These are phyloP conservation scores for Xylariaceae sp. DNA, from an alignment of 2,329 filamentous ascomycete species.

Conservation along the genomic window DNA sequence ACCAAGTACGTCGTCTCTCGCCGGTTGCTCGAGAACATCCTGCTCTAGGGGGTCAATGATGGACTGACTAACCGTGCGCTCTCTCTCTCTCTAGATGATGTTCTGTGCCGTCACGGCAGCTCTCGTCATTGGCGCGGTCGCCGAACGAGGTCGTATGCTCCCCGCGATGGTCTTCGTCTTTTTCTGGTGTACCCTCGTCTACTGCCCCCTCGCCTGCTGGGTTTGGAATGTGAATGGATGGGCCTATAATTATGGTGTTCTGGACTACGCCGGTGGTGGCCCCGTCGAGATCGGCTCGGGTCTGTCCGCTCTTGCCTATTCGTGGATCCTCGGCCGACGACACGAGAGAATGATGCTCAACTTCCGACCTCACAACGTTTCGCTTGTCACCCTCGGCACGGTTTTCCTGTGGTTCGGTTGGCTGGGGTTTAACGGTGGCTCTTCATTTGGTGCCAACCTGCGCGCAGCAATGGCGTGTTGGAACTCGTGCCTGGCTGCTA, in stretches of 20 bases:
- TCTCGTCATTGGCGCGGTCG: conserved; percentile 88
- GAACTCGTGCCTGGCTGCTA: conserved; percentile 93
- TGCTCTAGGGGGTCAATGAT: not conserved
- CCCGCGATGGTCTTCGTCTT: conserved; percentile 96
- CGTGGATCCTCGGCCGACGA: conserved; percentile 89
- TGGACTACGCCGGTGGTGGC: conserved; percentile 95
- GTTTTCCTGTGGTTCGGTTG: conserved; percentile 98
- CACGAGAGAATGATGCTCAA: conserved; percentile 99
- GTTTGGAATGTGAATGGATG: conserved; percentile 95
- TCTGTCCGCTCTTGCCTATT: conserved; percentile 91
- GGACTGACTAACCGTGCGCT: conserved; percentile 12
- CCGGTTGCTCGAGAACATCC: not conserved
- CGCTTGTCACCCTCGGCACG: conserved; percentile 92
- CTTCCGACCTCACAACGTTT: conserved; percentile 98
- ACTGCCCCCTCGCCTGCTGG: conserved; percentile 97
- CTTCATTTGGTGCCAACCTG: conserved; percentile 89
- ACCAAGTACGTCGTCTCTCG: conserved; percentile 65
- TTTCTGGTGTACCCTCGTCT: conserved; percentile 95
- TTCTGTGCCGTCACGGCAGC: conserved; percentile 93
- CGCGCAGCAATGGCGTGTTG: conserved; percentile 96
- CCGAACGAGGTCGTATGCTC: conserved; percentile 89
- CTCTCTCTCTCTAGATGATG: conserved; percentile 81
- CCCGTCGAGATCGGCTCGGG: conserved; percentile 97
- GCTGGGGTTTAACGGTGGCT: conserved; percentile 98
- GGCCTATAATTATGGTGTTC: conserved; percentile 85